Evolutionary conservation across 2,329 filamentous ascomycete species (phyloP).

Genomic region (Davidsoniella virescens): DNA sequence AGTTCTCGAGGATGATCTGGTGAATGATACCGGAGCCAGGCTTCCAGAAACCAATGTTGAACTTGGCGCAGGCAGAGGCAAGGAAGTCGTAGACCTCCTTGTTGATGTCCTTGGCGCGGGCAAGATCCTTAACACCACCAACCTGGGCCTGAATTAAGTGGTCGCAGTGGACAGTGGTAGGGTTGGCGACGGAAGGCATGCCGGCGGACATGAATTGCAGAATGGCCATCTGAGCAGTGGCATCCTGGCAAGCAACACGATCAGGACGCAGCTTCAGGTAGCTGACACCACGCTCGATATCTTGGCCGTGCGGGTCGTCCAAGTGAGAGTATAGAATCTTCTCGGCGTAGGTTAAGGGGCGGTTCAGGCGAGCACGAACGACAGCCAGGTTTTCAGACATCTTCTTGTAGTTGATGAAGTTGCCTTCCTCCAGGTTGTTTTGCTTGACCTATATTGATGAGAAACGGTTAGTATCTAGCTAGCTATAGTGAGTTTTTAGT

Average conservation of each 20-base stretch:
- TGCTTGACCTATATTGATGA: conserved; percentile 50
- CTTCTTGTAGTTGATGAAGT: conserved; percentile 99
- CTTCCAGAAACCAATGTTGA: conserved; percentile 99
- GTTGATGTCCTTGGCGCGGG: conserved; percentile 81
- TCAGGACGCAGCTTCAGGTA: conserved; percentile 96
- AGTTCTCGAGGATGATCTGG: conserved; percentile 97
- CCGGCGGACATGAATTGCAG: conserved; percentile 99
- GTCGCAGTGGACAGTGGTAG: conserved; percentile 93
- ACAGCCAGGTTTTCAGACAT: conserved; percentile 95
- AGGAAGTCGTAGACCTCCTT: conserved; percentile 99
- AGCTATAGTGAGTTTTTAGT: neutral
- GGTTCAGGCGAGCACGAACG: conserved; percentile 77
- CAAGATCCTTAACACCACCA: conserved; percentile 86
- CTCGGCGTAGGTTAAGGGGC: conserved; percentile 87
- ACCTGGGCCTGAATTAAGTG: conserved; percentile 97
- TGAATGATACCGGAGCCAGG: conserved; percentile 98
- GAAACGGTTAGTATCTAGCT: neutral
- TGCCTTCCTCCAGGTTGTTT: conserved; percentile 89
- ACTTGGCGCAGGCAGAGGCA: conserved; percentile 85
- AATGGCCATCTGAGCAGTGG: conserved; percentile 98
- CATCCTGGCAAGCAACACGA: conserved; percentile 97
- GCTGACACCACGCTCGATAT: conserved; percentile 87
- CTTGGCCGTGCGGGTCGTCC: conserved; percentile 89
- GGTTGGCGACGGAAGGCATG: conserved; percentile 89
- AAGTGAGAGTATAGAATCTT: conserved; percentile 99